Conservation (phyloP, 2,329 filamentous ascomycete genomes). For the Paracamarosporium sp. region DNA sequence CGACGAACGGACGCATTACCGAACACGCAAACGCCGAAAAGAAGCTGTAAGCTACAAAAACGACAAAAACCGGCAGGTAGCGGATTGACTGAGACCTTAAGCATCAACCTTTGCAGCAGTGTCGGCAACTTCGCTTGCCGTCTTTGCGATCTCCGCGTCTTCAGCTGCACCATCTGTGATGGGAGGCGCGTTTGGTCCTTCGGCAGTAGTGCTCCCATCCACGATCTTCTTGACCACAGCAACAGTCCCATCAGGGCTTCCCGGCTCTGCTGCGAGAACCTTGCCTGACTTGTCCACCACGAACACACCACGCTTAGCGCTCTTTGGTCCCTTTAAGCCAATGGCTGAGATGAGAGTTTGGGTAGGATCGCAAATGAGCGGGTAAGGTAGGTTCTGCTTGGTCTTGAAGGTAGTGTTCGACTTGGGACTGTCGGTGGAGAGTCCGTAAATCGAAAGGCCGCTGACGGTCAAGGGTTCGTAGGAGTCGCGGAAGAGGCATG, state of each 20-base stretch:
- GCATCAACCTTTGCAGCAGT: slow-evolving; percentile 50
- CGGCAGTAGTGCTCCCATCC: slow-evolving; percentile 31
- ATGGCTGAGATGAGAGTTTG: slow-evolving; percentile 81
- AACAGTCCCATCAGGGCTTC: slow-evolving; percentile 79
- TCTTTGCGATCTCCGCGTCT: slow-evolving; percentile 42
- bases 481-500: slow-evolving; percentile 88
- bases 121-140: slow-evolving; percentile 55
- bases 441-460: slow-evolving; percentile 86
- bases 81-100: slow-evolving; percentile 4
- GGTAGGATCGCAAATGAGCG: slow-evolving; percentile 82
- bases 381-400: slow-evolving; percentile 88
- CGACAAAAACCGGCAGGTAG: not conserved
- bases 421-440: slow-evolving; percentile 86
- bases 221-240: slow-evolving; percentile 76
- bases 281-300: slow-evolving; percentile 83
- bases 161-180: slow-evolving; percentile 39
- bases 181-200: slow-evolving; percentile 34
- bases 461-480: slow-evolving; percentile 77
- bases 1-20: not conserved
- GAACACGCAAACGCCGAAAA: not conserved
- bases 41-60: not conserved
- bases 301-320: slow-evolving; percentile 86
- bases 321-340: slow-evolving; percentile 80
- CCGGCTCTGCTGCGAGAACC: slow-evolving; percentile 75
- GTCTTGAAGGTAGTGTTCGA: slow-evolving; percentile 91